Percentiles rank a stretch among this genome's conserved stretches.
Conservation (phyloP, 495 filamentous ascomycete genomes). For the Neurospora sp. region DNA sequence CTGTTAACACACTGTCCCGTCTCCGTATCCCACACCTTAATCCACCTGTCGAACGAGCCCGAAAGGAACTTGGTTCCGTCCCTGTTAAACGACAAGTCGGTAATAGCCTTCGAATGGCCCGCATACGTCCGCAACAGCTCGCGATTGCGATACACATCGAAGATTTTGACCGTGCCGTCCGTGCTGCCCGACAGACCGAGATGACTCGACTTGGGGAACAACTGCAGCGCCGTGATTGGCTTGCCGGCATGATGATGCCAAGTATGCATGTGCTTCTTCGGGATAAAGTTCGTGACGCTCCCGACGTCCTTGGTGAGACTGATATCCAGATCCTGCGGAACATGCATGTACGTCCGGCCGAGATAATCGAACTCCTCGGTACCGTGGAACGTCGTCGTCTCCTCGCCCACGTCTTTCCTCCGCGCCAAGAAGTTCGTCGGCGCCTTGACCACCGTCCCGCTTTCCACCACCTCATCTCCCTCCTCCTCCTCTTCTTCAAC, state of each 20-base stretch:
- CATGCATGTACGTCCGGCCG: constrained; percentile 87
- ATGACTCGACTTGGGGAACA: constrained; percentile 82
- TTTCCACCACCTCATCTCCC: constrained; percentile 45
- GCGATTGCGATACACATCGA: constrained; percentile 82
- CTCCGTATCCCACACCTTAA: constrained; percentile 98
- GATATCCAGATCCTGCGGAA: constrained; percentile 90
- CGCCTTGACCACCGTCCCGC: constrained; percentile 40
- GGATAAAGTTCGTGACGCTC: constrained; percentile 75
- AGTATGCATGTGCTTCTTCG: constrained; percentile 85
- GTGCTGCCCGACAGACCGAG: constrained; percentile 76
- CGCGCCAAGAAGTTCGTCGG: constrained; percentile 47
- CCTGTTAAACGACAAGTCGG: constrained; percentile 79
- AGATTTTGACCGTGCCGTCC: constrained; percentile 86
- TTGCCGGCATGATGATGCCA: constrained; percentile 75
- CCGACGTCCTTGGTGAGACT: constrained; percentile 74
- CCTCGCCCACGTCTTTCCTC: constrained; percentile 51
- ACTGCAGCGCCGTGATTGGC: constrained; percentile 73
- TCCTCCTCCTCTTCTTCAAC: constrained; percentile 46
- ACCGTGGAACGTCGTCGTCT: constrained; percentile 85
- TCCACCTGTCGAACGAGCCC: constrained; percentile 85
- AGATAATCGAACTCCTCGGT: constrained; percentile 78
- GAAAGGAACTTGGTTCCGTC: constrained; percentile 80
- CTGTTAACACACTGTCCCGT: constrained; percentile 77
- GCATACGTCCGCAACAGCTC: constrained; percentile 83
- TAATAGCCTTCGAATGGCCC: constrained; percentile 83